A percentile compares a stretch with the other conserved stretches of the same genome.
Conservation (phyloP, 78 protist species). For the Capsaspora owczarzaki region DNA sequence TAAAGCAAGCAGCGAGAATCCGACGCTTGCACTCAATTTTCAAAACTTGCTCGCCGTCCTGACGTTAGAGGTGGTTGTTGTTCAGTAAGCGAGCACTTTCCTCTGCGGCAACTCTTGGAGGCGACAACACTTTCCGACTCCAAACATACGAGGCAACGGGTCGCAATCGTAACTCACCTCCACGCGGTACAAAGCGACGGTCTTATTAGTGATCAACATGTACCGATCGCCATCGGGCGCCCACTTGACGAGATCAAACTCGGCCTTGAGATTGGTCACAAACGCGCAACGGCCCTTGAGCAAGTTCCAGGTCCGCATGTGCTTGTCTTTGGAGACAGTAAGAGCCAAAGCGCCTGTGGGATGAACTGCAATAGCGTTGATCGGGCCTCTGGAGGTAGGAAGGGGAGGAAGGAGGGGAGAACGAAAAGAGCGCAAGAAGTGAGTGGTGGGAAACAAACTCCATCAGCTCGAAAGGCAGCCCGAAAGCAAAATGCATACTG, state of each 20-base stretch:
- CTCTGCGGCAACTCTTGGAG: no score
- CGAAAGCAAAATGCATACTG: neutral
- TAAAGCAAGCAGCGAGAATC: neutral
- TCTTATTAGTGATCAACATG: neutral
- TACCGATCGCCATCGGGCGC: constrained; percentile 1
- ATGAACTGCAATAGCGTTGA: neutral
- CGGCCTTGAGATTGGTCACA: constrained; percentile 2
- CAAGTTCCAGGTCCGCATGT: constrained; percentile 26
- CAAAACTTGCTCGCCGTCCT: no score
- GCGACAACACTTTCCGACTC: no score
- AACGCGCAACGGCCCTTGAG: constrained; percentile 24
- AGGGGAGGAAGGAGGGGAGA: neutral
- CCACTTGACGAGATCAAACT: neutral
- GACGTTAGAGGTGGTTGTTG: no score
- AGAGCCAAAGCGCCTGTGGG: neutral
- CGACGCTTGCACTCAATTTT: no score
- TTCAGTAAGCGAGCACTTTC: no score
- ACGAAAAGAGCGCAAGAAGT: neutral
- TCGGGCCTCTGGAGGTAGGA: neutral
- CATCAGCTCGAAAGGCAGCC: neutral
- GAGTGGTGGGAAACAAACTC: neutral
- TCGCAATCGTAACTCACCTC: neutral
- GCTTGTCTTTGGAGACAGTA: neutral
- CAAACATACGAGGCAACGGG: no score
- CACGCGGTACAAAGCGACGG: neutral